A percentile compares a stretch with the other conserved stretches of the same genome.
Conservation (phyloP, 2,329 filamentous ascomycete genomes). For the Leptographium flavum region DNA sequence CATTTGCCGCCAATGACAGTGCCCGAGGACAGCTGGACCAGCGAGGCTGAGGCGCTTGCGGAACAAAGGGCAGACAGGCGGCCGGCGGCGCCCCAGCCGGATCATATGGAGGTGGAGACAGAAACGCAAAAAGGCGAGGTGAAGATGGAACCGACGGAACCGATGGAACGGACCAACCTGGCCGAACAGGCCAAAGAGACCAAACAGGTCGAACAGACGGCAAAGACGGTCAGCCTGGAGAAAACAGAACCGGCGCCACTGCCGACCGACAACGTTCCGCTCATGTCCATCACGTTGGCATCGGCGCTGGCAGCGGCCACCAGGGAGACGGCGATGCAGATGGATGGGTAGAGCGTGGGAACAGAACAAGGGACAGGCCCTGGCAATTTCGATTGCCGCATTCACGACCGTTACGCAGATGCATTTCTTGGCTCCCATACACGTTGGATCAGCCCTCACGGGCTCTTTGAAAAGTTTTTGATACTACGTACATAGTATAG, state of each 20-base stretch:
- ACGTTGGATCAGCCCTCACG: conserved; percentile 5
- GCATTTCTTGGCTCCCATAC: neutral
- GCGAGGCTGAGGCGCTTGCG: no score
- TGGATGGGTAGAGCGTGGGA: neutral
- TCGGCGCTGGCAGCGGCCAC: neutral
- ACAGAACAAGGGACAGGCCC: neutral
- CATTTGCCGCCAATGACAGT: no score
- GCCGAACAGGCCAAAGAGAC: neutral
- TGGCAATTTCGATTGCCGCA: neutral
- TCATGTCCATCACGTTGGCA: conserved; percentile 4
- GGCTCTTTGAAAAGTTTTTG: neutral
- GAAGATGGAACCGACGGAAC: neutral
- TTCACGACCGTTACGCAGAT: conserved; percentile 8
- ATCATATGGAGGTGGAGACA: no score
- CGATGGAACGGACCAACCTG: neutral
- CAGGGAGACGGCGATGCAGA: neutral
- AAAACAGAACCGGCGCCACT: neutral
- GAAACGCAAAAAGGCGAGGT: neutral
- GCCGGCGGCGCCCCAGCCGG: no score
- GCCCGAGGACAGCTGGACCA: no score
- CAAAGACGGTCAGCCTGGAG: no score
- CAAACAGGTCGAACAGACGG: no score
- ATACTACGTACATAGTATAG: neutral
- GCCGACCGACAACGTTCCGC: no score
- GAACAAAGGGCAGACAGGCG: no score